Evolutionary conservation across 1,284 basidiomycete species (phyloP).

Genomic region (Cryptococcus sp.): DNA sequence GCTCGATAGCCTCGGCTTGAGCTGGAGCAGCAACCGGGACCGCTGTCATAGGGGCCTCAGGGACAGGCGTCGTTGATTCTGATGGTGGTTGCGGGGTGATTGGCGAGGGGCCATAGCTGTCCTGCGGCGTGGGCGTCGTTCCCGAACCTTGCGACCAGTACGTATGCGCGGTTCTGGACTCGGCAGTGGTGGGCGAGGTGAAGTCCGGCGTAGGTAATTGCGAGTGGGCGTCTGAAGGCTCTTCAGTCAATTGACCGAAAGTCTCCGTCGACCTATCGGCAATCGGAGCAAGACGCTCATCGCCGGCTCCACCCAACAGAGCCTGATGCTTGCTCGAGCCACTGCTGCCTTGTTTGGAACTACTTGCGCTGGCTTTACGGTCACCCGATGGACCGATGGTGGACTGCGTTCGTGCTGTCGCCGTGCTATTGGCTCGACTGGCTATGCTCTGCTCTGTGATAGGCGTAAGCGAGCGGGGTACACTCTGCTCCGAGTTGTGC

Average conservation of each 20-base stretch:
- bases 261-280: constrained; percentile 12
- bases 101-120: neutral
- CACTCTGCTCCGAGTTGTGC: constrained; percentile 29
- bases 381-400: constrained; percentile 8
- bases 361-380: constrained; percentile 16
- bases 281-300: constrained; percentile 28
- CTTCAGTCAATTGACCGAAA: constrained; percentile 16
- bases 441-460: constrained; percentile 57
- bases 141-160: constrained; percentile 32
- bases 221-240: constrained; percentile 8
- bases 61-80: neutral
- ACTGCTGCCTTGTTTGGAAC: constrained; percentile 34
- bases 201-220: neutral
- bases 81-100: neutral
- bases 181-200: constrained; percentile 15
- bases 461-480: constrained; percentile 53
- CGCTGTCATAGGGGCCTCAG: neutral
- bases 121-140: constrained; percentile 15
- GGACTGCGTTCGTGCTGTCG: constrained; percentile 22
- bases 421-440: constrained; percentile 35
- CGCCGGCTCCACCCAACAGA: constrained; percentile 7
- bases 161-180: constrained; percentile 20
- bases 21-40: neutral
- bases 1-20: neutral
- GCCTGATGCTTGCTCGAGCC: constrained; percentile 20